These are phyloP conservation scores for Ramularia collo-cygni DNA, from an alignment of 2,329 filamentous ascomycete genomes.

Conservation along the genomic window DNA sequence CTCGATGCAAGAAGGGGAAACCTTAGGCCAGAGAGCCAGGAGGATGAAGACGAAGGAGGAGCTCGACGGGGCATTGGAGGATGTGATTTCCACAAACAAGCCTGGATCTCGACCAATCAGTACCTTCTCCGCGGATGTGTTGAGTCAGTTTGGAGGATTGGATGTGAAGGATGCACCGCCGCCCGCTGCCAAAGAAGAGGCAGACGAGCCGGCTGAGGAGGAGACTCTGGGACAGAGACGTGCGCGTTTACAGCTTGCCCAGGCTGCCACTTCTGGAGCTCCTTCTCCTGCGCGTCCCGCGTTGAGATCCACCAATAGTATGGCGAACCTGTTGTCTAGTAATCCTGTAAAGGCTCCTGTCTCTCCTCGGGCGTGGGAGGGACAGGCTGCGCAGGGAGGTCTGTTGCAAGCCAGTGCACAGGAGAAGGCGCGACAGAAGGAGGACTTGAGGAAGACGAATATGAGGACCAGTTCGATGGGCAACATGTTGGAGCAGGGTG, in stretches of 20 bases:
- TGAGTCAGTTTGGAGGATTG: conserved; percentile 55
- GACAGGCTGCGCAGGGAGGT: conserved; percentile 28
- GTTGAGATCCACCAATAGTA: conserved; percentile 41
- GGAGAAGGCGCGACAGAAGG: conserved; percentile 31
- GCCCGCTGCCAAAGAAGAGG: conserved; percentile 30
- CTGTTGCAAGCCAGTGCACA: conserved; percentile 32
- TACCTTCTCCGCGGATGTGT: conserved; percentile 62
- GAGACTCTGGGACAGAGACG: conserved; percentile 75
- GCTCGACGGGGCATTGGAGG: conserved; percentile 38
- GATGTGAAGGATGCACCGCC: conserved; percentile 36
- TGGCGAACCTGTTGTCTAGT: conserved; percentile 56
- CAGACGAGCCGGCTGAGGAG: conserved; percentile 39
- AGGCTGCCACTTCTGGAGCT: conserved; percentile 46
- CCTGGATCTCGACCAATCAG: conserved; percentile 39
- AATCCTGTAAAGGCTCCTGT: conserved; percentile 18
- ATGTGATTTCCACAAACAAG: conserved; percentile 29
- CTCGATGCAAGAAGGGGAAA: conserved; percentile 56
- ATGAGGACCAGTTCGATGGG: conserved; percentile 10
- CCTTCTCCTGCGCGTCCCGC: conserved; percentile 33
- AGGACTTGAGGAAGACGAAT: conserved; percentile 30
- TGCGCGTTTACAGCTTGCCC: conserved; percentile 64
- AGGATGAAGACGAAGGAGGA: conserved; percentile 56
- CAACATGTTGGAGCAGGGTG: conserved; percentile 24
- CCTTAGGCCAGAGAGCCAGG: conserved; percentile 58
- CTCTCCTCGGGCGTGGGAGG: conserved; percentile 1